Conservation (phyloP, 2,329 filamentous ascomycete genomes). For the Fusarium sp. region DNA sequence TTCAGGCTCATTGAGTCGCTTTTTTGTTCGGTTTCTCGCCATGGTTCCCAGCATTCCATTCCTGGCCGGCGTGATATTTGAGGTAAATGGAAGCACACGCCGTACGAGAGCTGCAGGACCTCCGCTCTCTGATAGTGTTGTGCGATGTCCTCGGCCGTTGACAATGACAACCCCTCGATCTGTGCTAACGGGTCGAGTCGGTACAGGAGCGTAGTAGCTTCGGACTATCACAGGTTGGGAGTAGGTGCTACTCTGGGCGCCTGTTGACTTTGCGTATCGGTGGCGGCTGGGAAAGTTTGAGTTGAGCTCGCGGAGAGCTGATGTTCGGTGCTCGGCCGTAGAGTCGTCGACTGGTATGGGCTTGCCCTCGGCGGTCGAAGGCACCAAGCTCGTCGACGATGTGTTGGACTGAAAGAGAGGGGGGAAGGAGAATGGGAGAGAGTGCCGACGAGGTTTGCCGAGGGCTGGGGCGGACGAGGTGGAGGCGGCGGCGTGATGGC, state of each 20-base stretch:
- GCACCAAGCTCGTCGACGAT: constrained; percentile 61
- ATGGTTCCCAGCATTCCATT: constrained; percentile 55
- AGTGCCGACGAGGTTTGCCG: constrained; percentile 46
- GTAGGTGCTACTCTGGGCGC: constrained; percentile 65
- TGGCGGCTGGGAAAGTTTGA: constrained; percentile 64
- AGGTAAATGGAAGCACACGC: constrained; percentile 48
- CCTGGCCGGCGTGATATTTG: constrained; percentile 45
- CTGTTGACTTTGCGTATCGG: constrained; percentile 64
- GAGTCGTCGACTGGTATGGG: constrained; percentile 65
- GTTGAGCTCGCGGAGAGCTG: constrained; percentile 66
- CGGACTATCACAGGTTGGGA: constrained; percentile 71
- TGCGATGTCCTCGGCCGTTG: constrained; percentile 42
- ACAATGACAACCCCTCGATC: constrained; percentile 45
- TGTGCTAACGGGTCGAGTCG: constrained; percentile 46
- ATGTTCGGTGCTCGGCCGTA: constrained; percentile 64
- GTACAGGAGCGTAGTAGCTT: constrained; percentile 63
- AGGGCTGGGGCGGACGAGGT: constrained; percentile 35
- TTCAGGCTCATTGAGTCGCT: constrained; percentile 43
- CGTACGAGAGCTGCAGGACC: constrained; percentile 44
- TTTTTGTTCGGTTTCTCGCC: constrained; percentile 54
- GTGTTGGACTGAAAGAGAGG: constrained; percentile 58
- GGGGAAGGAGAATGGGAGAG: constrained; percentile 59
- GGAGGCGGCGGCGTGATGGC: constrained; percentile 39
- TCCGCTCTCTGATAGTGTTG: constrained; percentile 42
- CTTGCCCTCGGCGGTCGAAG: constrained; percentile 63